phyloP scores from a whole-genome alignment of 2,329 filamentous ascomycete species.

The Dichotomopilus funicola region DNA sequence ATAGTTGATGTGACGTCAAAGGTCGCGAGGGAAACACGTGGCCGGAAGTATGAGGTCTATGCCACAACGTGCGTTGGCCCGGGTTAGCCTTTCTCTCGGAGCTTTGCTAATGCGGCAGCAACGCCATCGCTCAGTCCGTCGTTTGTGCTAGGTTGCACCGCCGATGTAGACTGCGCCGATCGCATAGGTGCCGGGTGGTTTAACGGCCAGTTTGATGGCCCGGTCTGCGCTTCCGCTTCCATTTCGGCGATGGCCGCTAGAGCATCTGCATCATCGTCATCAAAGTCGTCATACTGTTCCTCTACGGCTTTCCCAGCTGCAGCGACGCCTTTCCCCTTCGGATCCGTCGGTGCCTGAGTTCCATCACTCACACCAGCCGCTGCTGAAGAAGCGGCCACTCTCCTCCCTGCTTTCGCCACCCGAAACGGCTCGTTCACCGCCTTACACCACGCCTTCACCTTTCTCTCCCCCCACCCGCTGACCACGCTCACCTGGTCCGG shows the following conservation, averaged over 20 bases:
- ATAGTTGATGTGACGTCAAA: too few relatives aligned
- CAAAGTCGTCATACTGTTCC: constrained; percentile 19
- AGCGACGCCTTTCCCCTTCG: neutral
- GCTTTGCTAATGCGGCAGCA: constrained; percentile 53
- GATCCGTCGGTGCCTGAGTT: too few relatives aligned
- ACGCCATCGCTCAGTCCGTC: constrained; percentile 50
- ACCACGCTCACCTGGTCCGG: constrained; percentile 79
- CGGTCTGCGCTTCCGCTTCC: constrained; percentile 36
- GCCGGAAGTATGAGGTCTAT: neutral
- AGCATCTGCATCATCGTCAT: constrained; percentile 43
- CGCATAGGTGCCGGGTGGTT: constrained; percentile 19
- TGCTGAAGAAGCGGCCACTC: constrained; percentile 18
- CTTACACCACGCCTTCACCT: constrained; percentile 78
- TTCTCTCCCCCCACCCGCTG: constrained; percentile 92
- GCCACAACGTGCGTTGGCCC: neutral
- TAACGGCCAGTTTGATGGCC: constrained; percentile 28
- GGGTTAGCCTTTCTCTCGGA: constrained; percentile 41
- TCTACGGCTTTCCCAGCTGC: neutral
- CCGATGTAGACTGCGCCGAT: constrained; percentile 7
- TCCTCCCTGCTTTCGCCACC: constrained; percentile 61
- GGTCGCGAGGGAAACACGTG: neutral
- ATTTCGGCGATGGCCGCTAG: constrained; percentile 37
- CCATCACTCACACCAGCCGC: constrained; percentile 2
- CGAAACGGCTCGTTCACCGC: constrained; percentile 82
- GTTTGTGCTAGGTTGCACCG: constrained; percentile 26